Evolutionary conservation across 176 grass and related monocot genomes (phyloP), one percentile per base, ranked within the genome.

Genomic region (Triticum urartu): DNA sequence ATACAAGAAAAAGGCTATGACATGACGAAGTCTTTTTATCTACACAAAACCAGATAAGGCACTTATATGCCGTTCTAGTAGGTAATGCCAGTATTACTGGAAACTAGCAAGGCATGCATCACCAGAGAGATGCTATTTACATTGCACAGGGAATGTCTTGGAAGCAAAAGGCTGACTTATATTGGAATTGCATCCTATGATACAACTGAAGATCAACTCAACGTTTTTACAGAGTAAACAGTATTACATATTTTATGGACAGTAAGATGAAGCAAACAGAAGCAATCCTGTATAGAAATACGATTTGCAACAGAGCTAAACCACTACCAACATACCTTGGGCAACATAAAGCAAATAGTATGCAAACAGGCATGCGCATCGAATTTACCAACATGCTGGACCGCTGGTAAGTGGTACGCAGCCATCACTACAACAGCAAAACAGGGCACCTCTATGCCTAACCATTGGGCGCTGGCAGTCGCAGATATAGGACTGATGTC

Each of bases 221-320:
- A 39, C 21, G 5, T 40, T 75, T 34, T 40, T 24, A 54, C 36
- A 28, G 28, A 34, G 72, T 43, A 15, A 71, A 81, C 52, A 81
- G 81, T 84, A 71, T 81, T 33, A 77, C 89, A 81, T 54, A 30
- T 62, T 81, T 80, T 91, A 91, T 81, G 63, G 63, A 88, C 82
- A 85, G 62, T 77, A 76, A 76, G 84, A 80, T 64, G 21, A 85
- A 88, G 30, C 56, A 85, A 81, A 75, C 52, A 71, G 70, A 81
- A 81, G 32, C n/a, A 38, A 85, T 72, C 18, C 28, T 81, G 54
- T 82, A 88, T 65, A 80, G 54, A 69, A 75, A 84, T 84, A 81
- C 17, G 77, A 86, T 86, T 84, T 86, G 83, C 75, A 89, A 63
- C 30, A 67, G 32, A 79, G 14, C 32, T 42, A 84, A 79, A 79